Evolutionary conservation across 495 filamentous ascomycete genomes (phyloP), one percentile per base, ranked within the genome.

Genomic region (Thozetella sp.): DNA sequence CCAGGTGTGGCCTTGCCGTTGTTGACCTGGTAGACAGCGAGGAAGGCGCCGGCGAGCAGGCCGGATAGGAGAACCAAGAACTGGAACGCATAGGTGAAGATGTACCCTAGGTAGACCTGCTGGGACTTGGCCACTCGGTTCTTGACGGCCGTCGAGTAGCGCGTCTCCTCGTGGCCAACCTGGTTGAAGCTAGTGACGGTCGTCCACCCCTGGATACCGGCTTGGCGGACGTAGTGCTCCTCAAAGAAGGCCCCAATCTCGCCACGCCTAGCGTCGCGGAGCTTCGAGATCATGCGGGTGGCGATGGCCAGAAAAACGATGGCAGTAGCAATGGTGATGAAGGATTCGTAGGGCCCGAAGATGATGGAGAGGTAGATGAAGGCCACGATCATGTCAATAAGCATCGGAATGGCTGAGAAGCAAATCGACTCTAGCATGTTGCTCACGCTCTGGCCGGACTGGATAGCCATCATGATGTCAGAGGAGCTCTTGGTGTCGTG

Each of bases 121-220:
- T 76, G 75, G 15, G 72, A 72, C 17, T 72, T 75, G 13, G 62
- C 60, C 11, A 80, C 71, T 48, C 75, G 71, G 12, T 78, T 69
- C 40, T 75, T 73, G 34, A 82, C 76, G 11, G 78, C 79, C 10
- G 69, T 62, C n/a, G 76, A 76, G 64, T 91, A 90, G 55, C 86
- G 80, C 20, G 76, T 73, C 60, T 85, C 78, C 65, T 93, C 89
- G 61, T 90, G 86, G 1, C 73, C 70, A 24, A 87, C 79, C 59
- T 87, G 85, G 67, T 93, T 93, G 77, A 93, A 92, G 64, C 87
- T 85, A 55, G 78, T 81, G 23, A 90, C 89, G 15, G 89, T 90
- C 23, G 80, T 74, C 90, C 90, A 93, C 34, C 83, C 86, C 56
- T 80, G 79, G 53, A 92, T 83, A 1, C 84, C 82, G 53, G 90